Evolutionary conservation across 495 filamentous ascomycete species (phyloP).

Genomic region (Podospora tetraspora): DNA sequence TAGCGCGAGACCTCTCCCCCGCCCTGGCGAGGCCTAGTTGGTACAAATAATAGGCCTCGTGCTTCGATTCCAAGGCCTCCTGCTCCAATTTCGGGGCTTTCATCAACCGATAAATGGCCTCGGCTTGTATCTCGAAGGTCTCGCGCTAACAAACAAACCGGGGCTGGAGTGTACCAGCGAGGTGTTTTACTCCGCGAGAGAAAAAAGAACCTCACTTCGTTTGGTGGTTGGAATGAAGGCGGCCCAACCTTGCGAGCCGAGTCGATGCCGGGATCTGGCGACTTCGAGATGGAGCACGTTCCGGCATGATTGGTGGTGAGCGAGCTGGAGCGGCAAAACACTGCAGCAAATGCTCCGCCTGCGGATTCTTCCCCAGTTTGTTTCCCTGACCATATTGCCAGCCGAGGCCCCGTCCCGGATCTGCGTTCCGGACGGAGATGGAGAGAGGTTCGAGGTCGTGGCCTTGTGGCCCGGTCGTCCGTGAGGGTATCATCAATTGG

Average conservation of each 20-base stretch:
- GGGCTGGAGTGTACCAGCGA: too few species aligned
- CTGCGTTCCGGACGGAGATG: background rate
- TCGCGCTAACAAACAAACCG: too few species aligned
- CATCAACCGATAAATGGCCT: too few species aligned
- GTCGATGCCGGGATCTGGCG: conserved; percentile 11
- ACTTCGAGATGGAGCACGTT: conserved; percentile 27
- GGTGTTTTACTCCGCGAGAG: background rate
- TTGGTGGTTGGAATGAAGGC: background rate
- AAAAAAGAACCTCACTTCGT: background rate
- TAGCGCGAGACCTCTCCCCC: too few species aligned
- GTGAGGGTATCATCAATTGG: background rate
- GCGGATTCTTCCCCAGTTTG: conserved; percentile 1
- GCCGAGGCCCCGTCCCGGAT: conserved; percentile 1
- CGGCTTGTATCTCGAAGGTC: too few species aligned
- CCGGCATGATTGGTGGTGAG: conserved; percentile 30
- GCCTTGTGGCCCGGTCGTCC: background rate
- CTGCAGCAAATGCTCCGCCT: conserved; percentile 14
- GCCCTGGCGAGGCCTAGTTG: too few species aligned
- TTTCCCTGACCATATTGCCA: conserved; percentile 1
- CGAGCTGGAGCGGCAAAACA: conserved; percentile 14
- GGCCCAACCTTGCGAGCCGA: background rate
- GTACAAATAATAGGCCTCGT: too few species aligned
- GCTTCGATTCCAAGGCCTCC: too few species aligned
- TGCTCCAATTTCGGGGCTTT: too few species aligned
- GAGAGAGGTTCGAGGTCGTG: background rate